phyloP scores from a whole-genome alignment of 805 yeast species.

The Millerozyma acaciae region DNA sequence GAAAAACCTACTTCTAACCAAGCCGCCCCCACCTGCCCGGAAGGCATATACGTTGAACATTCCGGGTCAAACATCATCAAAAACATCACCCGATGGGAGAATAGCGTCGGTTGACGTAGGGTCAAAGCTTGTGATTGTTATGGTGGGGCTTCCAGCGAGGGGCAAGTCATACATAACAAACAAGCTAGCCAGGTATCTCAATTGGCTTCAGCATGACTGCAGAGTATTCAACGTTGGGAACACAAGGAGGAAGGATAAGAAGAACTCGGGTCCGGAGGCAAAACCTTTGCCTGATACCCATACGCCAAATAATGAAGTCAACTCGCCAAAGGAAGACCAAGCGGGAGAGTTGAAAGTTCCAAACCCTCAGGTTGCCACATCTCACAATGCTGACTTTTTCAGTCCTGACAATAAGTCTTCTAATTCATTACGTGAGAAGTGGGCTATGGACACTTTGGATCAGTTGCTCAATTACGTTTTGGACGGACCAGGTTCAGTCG shows the following conservation, averaged over 20 bases:
- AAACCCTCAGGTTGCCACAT: slow-evolving; percentile 5
- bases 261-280: slow-evolving; percentile 61
- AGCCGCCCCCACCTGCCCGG: slow-evolving; percentile 40
- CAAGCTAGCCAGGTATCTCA: slow-evolving; percentile 82
- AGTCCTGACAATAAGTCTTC: slow-evolving; percentile 70
- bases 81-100: slow-evolving; percentile 71
- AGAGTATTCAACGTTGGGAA: slow-evolving; percentile 94
- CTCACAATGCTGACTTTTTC: slow-evolving; percentile 81
- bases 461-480: slow-evolving; percentile 76
- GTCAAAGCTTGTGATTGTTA: slow-evolving; percentile 82
- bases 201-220: slow-evolving; percentile 91
- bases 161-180: slow-evolving; percentile 94
- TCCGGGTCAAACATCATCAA: slow-evolving; percentile 85
- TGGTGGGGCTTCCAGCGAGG: slow-evolving; percentile 95
- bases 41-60: slow-evolving; percentile 84
- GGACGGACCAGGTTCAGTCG: slow-evolving; percentile 83
- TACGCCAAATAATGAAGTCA: slow-evolving; percentile 30
- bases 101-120: slow-evolving; percentile 68
- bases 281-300: slow-evolving; percentile 50
- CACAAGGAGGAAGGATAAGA: slow-evolving; percentile 75
- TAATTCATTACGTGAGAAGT: slow-evolving; percentile 71
- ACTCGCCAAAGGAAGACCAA: slow-evolving; percentile 12
- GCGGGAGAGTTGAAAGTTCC: slow-evolving; percentile 3
- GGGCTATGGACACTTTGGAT: slow-evolving; percentile 95
- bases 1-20: slow-evolving; percentile 30